Percentiles rank a stretch among this genome's conserved stretches.
Evolutionary conservation across 2,329 filamentous ascomycete genomes (phyloP).

Genomic region (Colletotrichum trifolii): DNA sequence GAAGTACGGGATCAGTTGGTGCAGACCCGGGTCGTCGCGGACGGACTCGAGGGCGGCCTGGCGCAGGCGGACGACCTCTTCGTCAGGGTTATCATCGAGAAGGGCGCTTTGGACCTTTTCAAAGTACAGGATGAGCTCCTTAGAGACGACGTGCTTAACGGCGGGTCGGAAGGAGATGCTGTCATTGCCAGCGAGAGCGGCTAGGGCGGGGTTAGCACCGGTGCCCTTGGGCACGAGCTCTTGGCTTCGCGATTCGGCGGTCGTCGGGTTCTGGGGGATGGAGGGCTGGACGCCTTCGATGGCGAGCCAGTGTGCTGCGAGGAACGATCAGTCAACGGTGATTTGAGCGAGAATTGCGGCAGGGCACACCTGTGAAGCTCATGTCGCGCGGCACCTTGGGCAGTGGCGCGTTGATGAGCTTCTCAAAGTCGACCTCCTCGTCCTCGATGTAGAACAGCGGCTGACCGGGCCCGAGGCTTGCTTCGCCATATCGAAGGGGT

Average conservation of each 20-base stretch:
- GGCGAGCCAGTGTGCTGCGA: slow-evolving; percentile 90
- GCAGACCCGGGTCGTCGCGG: slow-evolving; percentile 88
- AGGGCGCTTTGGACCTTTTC: slow-evolving; percentile 93
- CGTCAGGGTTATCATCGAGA: slow-evolving; percentile 87
- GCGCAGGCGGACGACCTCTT: slow-evolving; percentile 77
- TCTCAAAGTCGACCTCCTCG: slow-evolving; percentile 98
- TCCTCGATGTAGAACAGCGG: slow-evolving; percentile 98
- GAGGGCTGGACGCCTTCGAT: slow-evolving; percentile 97
- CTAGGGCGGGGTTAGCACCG: slow-evolving; percentile 85
- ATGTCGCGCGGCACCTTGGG: slow-evolving; percentile 95
- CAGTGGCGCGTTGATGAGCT: slow-evolving; percentile 94
- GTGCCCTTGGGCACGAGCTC: slow-evolving; percentile 92
- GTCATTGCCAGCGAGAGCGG: slow-evolving; percentile 85
- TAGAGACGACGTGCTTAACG: slow-evolving; percentile 95
- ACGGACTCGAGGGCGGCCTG: slow-evolving; percentile 88
- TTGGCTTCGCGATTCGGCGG: slow-evolving; percentile 82
- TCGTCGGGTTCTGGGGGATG: slow-evolving; percentile 95
- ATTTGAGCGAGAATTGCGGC: background rate
- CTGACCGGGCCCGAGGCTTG: slow-evolving; percentile 91
- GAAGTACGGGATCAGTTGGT: slow-evolving; percentile 96
- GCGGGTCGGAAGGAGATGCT: slow-evolving; percentile 86
- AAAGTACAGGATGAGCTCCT: slow-evolving; percentile 96
- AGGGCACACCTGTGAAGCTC: slow-evolving; percentile 80
- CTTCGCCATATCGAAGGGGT: slow-evolving; percentile 91
- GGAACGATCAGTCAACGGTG: slow-evolving; percentile 31